Evolutionary conservation across 192 early-diverging fungal species (phyloP).

Genomic region (Coemansia sp.): DNA sequence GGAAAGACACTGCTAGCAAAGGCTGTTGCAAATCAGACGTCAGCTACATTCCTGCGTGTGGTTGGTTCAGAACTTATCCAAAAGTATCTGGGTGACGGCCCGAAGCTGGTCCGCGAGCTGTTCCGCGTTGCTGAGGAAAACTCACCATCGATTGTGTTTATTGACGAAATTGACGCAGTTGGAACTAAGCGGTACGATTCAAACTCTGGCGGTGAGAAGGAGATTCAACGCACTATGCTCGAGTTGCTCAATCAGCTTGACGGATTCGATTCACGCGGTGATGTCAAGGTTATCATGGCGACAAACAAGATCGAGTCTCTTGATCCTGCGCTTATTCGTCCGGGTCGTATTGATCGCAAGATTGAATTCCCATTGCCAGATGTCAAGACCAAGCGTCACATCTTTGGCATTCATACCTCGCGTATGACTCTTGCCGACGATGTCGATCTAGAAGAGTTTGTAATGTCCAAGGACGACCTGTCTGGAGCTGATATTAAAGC

Average conservation of each 20-base stretch:
- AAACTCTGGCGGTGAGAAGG: slow-evolving; percentile 90
- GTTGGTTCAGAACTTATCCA: slow-evolving; percentile 98
- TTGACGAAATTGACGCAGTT: slow-evolving; percentile 98
- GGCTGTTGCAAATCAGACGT: slow-evolving; percentile 97
- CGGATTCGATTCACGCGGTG: slow-evolving; percentile 92
- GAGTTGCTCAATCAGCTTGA: slow-evolving; percentile 98
- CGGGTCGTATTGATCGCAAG: slow-evolving; percentile 97
- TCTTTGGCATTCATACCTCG: slow-evolving; percentile 93
- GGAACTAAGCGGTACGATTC: slow-evolving; percentile 98
- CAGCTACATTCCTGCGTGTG: slow-evolving; percentile 95
- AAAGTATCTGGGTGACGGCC: slow-evolving; percentile 98
- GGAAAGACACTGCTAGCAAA: slow-evolving; percentile 95
- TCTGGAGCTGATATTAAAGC: slow-evolving; percentile 99
- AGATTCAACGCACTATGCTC: slow-evolving; percentile 97
- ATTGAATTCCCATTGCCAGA: slow-evolving; percentile 99
- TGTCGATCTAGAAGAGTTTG: slow-evolving; percentile 98
- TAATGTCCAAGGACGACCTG: slow-evolving; percentile 99
- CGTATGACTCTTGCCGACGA: slow-evolving; percentile 94
- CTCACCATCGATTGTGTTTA: slow-evolving; percentile 97
- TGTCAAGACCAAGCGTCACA: slow-evolving; percentile 94
- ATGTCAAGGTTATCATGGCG: slow-evolving; percentile 99
- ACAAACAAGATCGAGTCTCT: slow-evolving; percentile 97
- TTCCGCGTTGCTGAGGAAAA: slow-evolving; percentile 97
- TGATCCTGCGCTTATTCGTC: slow-evolving; percentile 95
- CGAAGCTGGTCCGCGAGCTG: slow-evolving; percentile 94